Conservation (phyloP, 1,284 basidiomycete species). For the Earliella scabrosa region DNA sequence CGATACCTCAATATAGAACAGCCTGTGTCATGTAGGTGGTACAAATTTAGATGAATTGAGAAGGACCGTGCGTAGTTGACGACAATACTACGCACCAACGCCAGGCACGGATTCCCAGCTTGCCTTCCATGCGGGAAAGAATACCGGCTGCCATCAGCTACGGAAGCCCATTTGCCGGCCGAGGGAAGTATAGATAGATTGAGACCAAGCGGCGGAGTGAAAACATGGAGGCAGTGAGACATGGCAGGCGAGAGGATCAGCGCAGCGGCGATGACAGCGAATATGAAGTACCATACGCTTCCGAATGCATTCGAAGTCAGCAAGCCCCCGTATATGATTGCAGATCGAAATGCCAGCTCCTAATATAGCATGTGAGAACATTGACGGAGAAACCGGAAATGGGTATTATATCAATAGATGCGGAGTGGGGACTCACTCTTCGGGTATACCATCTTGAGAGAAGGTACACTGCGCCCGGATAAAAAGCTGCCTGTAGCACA, state of each 20-base stretch:
- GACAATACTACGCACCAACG: slow-evolving; percentile 49
- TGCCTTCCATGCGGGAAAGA: slow-evolving; percentile 69
- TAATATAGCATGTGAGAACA: slow-evolving; percentile 27
- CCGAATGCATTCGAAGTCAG: slow-evolving; percentile 81
- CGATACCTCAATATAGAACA: slow-evolving; percentile 60
- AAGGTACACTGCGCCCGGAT: slow-evolving; percentile 64
- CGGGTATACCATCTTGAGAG: slow-evolving; percentile 72
- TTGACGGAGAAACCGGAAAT: not conserved
- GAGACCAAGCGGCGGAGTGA: not conserved
- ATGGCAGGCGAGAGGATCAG: not conserved
- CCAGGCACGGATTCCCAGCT: slow-evolving; percentile 72
- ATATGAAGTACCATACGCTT: slow-evolving; percentile 45
- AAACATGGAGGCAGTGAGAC: not conserved
- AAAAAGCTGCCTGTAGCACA: slow-evolving; percentile 56
- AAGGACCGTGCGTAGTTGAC: not conserved
- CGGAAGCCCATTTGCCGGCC: not conserved
- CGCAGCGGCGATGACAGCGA: not conserved
- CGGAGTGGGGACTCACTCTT: slow-evolving; percentile 42
- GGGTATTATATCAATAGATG: not conserved
- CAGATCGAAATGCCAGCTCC: slow-evolving; percentile 72
- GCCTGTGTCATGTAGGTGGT: slow-evolving; percentile 38
- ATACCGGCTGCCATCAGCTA: slow-evolving; percentile 75
- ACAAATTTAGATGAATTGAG: not conserved
- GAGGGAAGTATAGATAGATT: not conserved
- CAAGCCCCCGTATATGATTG: slow-evolving; percentile 69